Base-by-base conservation (phyloP, 805 yeast genomes). In the Kodamaea neixiangensis region DNA sequence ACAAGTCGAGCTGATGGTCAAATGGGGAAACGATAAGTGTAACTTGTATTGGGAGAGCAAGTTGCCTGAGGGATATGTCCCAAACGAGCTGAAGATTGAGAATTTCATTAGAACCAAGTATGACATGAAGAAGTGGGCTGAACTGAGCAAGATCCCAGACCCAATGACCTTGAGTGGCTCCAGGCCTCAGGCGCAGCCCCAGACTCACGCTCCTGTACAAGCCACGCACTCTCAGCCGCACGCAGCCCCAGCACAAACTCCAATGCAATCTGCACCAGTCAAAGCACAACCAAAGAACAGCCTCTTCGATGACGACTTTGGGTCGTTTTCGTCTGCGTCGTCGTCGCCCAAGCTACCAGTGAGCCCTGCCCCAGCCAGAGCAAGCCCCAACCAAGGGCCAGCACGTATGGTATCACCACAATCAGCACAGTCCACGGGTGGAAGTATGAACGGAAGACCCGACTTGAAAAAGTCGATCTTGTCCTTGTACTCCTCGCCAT, bases 61-160 rank as follows among this genome's bases (percentile, higher is more conserved):
- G 59, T 75, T 92, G 54, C 91, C 96, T 2, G 75, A 71, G 13
- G 75, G 72, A 9, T 86, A 92, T 65, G 75, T 82, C 19, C 97
- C 97, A 7, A 91, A 91, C 65, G 89, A 85, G 50, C 72, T 86
- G 60, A 90, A 91, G 69, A 82, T 94, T 60, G 96, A 87, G 57
- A 90, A 87, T 66, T 94, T 91, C 68, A 91, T 94, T 50, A 79
- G 94, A 60, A 91, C 96, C 9, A 94, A 94, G 67, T 94, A 94
- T 66, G 97, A 91, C 58, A 65, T 86, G 71, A 89, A 86, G 69
- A 87, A 92, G 62, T 94, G 99, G 99, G 83, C 79, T 1, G 69
- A 76, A 7, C 73, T 83, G n/a, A 22, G 72, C 3, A 63, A 65
- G 9, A 65, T 84, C 14, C 90, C 92, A 1, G 84, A 85, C 58